Conservation (phyloP, 495 filamentous ascomycete genomes). For the Corynascus novoguineensis region DNA sequence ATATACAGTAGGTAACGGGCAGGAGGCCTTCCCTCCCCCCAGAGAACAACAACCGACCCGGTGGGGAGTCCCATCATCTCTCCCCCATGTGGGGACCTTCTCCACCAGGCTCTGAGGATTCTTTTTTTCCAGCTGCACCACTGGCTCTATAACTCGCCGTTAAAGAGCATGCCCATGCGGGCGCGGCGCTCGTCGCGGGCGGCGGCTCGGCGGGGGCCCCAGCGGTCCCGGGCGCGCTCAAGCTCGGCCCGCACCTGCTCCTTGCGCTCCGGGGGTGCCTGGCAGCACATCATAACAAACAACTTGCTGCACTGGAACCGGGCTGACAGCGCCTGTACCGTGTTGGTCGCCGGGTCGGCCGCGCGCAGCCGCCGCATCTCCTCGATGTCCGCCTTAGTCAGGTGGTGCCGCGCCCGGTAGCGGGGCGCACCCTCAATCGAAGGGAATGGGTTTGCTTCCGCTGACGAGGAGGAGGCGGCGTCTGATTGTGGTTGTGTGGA, state of each 20-base stretch:
- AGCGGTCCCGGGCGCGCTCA: conserved; percentile 60
- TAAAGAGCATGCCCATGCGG: conserved; percentile 55
- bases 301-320: conserved; percentile 70
- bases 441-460: conserved; percentile 10
- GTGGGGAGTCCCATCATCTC: background rate
- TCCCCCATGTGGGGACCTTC: too few relatives aligned
- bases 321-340: conserved; percentile 59
- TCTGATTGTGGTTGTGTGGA: background rate
- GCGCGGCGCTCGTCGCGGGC: conserved; percentile 69
- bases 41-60: too few relatives aligned
- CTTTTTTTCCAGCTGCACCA: background rate
- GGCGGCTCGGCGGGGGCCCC: conserved; percentile 63
- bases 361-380: conserved; percentile 70
- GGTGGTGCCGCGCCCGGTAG: conserved; percentile 53
- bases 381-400: conserved; percentile 64
- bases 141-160: conserved; percentile 43
- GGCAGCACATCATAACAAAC: conserved; percentile 60
- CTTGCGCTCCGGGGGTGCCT: conserved; percentile 34
- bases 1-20: too few relatives aligned
- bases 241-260: conserved; percentile 33
- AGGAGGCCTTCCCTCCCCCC: too few relatives aligned
- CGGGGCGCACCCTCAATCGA: background rate
- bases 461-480: background rate
- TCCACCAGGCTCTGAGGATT: too few relatives aligned
- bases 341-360: conserved; percentile 67